Evolutionary conservation across 2,329 filamentous ascomycete species (phyloP), one percentile per base, ranked within the genome.

Genomic region (Aspergillus ochraceus): DNA sequence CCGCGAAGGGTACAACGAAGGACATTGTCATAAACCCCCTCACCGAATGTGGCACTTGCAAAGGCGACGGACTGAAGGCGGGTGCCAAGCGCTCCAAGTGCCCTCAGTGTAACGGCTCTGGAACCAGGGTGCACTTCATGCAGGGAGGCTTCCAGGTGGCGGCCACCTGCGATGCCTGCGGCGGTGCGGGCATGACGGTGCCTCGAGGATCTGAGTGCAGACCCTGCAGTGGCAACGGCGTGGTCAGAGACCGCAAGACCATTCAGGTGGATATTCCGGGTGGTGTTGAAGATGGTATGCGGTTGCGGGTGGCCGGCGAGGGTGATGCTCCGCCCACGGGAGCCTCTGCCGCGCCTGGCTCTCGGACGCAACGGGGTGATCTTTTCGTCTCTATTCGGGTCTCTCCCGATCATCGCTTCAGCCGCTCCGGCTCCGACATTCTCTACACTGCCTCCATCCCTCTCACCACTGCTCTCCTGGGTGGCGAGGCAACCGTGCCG

Each of bases 221-320:
- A 59, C 84, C 86, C 0, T 99, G 95, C 75, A 80, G 83, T 60
- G 95, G 95, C 42, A 87, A 92, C 57, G 95, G 95, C 50, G 93
- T 96, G 17, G 85, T 92, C 39, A 85, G 92, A 67, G 91, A 97
- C 70, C 84, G 88, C 62, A 92, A 91, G 79, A 91, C 90, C 0
- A 88, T 99, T 53, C 90, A 86, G 29, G 85, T 99, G 49, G 93
- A 98, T 68, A 97, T 99, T 50, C 95, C 95, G 1, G 92, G 90
- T 22, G 95, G 95, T 64, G 92, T 99, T 32, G 95, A 98, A 74
- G 94, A 99, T 74, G 93, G 94, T 57, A 98, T 98, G 94, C 87
- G 92, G 59, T 80, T 99, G 69, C 86, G 91, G 55, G 86, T 99
- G 29, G 86, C 88, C 60, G 90, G 90, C 26, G 92, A 96, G 71